A percentile compares a stretch with the other conserved stretches of the same genome.
These are phyloP conservation scores for Citrus australasica DNA, from an alignment of 345 rosid genomes.

Conservation along the genomic window DNA sequence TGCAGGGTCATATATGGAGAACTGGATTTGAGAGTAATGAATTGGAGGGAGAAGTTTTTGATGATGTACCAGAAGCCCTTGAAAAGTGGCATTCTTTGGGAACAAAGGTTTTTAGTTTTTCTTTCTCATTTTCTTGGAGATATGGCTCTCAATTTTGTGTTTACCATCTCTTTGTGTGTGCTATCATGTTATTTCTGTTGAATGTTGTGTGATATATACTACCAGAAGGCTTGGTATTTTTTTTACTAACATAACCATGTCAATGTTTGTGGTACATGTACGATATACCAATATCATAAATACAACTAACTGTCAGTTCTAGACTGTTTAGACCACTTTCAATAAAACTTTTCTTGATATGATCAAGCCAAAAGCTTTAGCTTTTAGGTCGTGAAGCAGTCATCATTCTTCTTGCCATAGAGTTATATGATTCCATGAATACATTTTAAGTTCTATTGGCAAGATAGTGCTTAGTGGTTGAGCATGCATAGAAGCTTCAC, in stretches of 20 bases:
- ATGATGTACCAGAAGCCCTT: constrained; percentile 81
- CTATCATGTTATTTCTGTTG: not conserved
- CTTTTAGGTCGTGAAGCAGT: not conserved
- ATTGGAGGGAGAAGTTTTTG: constrained; percentile 72
- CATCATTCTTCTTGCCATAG: not conserved
- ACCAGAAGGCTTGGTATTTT: not conserved
- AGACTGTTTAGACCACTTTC: not conserved
- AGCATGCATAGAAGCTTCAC: not conserved
- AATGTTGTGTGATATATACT: not conserved
- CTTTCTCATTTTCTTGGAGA: not conserved
- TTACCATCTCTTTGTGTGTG: not conserved
- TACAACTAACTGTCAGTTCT: not conserved
- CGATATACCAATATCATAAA: not conserved
- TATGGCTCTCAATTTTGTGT: not conserved
- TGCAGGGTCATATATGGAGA: constrained; percentile 96
- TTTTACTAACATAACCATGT: not conserved
- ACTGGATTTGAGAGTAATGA: constrained; percentile 80
- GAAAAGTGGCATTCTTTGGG: constrained; percentile 85
- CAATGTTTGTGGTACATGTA: not conserved
- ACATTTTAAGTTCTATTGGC: not conserved
- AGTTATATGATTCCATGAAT: not conserved
- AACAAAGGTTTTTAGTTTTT: constrained; percentile 52
- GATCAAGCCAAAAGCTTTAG: not conserved
- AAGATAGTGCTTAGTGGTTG: not conserved
- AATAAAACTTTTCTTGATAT: not conserved